A percentile compares a stretch with the other conserved stretches of the same genome.
Conservation (phyloP, 371 early-diverging fungal genomes). For the Mucor mucedo region DNA sequence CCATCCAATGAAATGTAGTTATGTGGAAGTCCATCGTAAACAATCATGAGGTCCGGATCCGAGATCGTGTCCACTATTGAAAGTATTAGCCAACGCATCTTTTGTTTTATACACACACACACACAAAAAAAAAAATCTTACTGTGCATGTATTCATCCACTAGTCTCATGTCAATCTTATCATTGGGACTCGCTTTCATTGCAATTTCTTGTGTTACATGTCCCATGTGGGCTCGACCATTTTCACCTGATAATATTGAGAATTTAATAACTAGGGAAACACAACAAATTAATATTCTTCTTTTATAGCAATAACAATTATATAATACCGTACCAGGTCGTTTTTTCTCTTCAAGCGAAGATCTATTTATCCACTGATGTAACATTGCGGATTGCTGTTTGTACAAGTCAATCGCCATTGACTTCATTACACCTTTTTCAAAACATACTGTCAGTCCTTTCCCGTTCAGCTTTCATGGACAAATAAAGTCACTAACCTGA, state of each 20-base stretch:
- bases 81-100: constrained; percentile 1
- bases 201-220: constrained; percentile 35
- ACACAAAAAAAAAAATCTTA: constrained; percentile 12
- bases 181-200: constrained; percentile 3
- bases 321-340: constrained; percentile 2
- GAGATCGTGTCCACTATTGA: constrained; percentile 35
- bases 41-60: constrained; percentile 65
- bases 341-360: constrained; percentile 5
- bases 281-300: background rate
- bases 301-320: background rate
- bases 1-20: constrained; percentile 58
- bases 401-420: constrained; percentile 34
- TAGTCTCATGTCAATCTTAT: constrained; percentile 37
- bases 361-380: constrained; percentile 37
- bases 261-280: constrained; percentile 35
- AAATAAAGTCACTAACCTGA: constrained; percentile 30
- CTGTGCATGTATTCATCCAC: constrained; percentile 44
- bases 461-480: background rate
- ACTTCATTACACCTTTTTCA: constrained; percentile 32
- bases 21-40: constrained; percentile 64
- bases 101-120: background rate
- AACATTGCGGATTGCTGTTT: constrained; percentile 41
- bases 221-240: constrained; percentile 35
- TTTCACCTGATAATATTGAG: constrained; percentile 39
- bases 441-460: background rate